These are phyloP conservation scores for Sclerotinia spermophila DNA, from an alignment of 2,329 filamentous ascomycete genomes.

Conservation along the genomic window DNA sequence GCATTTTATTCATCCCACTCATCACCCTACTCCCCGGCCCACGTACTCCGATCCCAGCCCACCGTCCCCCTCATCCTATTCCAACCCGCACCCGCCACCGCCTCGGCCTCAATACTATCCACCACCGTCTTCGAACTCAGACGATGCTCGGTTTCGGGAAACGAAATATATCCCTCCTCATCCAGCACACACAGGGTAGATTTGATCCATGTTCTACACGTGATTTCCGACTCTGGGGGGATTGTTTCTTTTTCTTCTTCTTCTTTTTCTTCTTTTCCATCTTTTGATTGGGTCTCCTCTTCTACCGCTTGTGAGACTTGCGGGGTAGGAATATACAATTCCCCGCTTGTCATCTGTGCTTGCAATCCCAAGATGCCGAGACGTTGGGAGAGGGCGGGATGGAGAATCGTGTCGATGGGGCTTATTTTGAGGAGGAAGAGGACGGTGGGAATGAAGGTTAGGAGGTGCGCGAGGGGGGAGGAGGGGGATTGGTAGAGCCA, in stretches of 20 bases:
- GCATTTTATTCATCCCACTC: not conserved
- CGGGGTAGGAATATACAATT: not conserved
- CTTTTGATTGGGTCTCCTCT: too few relatives aligned
- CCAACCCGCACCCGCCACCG: not conserved
- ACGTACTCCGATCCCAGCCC: conserved; percentile 5
- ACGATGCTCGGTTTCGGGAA: not conserved
- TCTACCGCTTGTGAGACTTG: not conserved
- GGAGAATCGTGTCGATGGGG: not conserved
- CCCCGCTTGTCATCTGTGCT: not conserved
- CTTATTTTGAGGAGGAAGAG: conserved; percentile 6
- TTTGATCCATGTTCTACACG: not conserved
- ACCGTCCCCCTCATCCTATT: conserved; percentile 7
- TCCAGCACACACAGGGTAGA: not conserved
- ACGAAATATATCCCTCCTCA: not conserved
- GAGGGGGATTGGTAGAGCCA: conserved; percentile 4
- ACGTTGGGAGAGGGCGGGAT: not conserved
- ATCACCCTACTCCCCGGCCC: not conserved
- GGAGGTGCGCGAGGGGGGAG: not conserved
- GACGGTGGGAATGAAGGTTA: conserved; percentile 3
- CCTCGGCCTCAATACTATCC: not conserved
- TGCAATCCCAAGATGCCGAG: not conserved
- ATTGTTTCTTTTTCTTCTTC: too few relatives aligned
- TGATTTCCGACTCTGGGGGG: not conserved
- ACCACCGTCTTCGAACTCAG: conserved; percentile 17
- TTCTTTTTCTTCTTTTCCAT: too few relatives aligned